Evolutionary conservation across 2,329 filamentous ascomycete species (phyloP).

Genomic region (Colletotrichum brevisporum): DNA sequence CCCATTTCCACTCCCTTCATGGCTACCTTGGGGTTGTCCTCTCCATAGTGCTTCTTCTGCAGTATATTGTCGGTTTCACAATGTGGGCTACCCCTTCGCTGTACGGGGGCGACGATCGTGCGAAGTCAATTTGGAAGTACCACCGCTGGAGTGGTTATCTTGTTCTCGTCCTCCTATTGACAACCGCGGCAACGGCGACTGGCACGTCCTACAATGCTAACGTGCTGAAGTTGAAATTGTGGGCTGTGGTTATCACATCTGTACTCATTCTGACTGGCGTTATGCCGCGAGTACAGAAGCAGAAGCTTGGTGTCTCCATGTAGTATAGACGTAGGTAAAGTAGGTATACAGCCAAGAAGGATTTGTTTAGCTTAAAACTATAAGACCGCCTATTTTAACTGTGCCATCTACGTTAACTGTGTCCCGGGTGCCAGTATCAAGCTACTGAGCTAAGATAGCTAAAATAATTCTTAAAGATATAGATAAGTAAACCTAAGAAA

Average conservation of each 20-base stretch:
- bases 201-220: constrained; percentile 81
- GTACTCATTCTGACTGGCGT: constrained; percentile 80
- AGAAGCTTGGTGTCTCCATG: constrained; percentile 76
- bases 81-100: constrained; percentile 83
- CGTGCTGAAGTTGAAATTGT: constrained; percentile 80
- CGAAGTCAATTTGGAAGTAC: constrained; percentile 91
- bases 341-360: too few species aligned
- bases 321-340: neutral
- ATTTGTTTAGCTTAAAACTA: too few species aligned
- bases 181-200: constrained; percentile 81
- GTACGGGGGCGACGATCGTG: constrained; percentile 84
- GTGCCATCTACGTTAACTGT: too few species aligned
- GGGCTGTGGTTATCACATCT: constrained; percentile 78
- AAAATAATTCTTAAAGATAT: too few species aligned
- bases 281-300: constrained; percentile 82
- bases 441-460: too few species aligned
- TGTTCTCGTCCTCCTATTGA: constrained; percentile 78
- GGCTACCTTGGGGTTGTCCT: constrained; percentile 86
- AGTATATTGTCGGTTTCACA: constrained; percentile 84
- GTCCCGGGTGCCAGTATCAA: too few species aligned
- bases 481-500: too few species aligned
- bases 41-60: constrained; percentile 77
- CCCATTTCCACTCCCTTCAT: constrained; percentile 86
- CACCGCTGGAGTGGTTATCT: constrained; percentile 85
- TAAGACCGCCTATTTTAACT: too few species aligned